Conservation (phyloP, 495 filamentous ascomycete species). For the Penicillium goetzii region DNA sequence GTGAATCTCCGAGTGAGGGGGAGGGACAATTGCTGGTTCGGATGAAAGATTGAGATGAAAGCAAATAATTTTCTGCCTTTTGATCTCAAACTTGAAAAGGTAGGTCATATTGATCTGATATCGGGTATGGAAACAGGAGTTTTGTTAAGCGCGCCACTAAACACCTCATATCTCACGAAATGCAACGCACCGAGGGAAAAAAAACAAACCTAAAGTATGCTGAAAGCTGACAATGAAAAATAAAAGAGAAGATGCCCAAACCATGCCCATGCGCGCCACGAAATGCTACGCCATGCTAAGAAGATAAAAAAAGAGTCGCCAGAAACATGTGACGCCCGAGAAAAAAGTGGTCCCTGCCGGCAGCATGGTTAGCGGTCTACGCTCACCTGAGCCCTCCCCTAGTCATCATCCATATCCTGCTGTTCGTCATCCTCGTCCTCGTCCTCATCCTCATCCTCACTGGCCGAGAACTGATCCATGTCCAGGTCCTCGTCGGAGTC, state of each 20-base stretch:
- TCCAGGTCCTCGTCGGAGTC: slow-evolving; percentile 62
- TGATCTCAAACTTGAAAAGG: background rate
- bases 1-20: background rate
- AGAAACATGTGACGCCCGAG: background rate
- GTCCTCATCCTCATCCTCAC: slow-evolving; percentile 57
- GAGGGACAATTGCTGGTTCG: background rate
- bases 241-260: background rate
- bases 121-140: background rate
- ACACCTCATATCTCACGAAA: background rate
- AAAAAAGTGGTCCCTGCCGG: background rate
- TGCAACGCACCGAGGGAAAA: background rate
- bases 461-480: slow-evolving; percentile 61
- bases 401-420: slow-evolving; percentile 10
- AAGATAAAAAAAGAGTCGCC: background rate
- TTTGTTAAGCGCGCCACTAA: background rate
- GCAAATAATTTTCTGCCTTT: background rate
- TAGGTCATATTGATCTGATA: background rate
- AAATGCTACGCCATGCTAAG: background rate
- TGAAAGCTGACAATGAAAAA: background rate
- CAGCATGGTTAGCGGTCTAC: background rate
- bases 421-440: slow-evolving; percentile 39
- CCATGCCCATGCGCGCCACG: background rate
- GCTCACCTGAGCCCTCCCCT: slow-evolving; percentile 5
- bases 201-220: background rate
- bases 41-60: background rate